These are phyloP conservation scores for Biscogniauxia mediterranea DNA, from an alignment of 2,329 filamentous ascomycete genomes.

Conservation along the genomic window DNA sequence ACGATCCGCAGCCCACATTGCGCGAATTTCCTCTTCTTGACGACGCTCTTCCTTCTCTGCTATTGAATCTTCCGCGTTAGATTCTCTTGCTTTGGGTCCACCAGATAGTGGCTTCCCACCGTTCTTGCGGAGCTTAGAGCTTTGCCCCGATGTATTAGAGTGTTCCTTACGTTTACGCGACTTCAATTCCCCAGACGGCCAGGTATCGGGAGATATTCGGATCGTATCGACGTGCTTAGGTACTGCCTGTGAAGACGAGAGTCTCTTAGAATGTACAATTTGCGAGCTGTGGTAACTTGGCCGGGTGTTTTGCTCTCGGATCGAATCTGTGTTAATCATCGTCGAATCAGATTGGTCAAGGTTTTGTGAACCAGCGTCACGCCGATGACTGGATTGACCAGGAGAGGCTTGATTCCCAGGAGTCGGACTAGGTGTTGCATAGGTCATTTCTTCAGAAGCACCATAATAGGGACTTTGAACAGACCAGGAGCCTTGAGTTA, in stretches of 20 bases:
- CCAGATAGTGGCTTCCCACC: conserved; percentile 6
- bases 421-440: neutral
- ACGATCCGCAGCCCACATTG: conserved; percentile 35
- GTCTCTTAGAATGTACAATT: neutral
- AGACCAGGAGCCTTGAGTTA: neutral
- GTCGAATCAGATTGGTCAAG: neutral
- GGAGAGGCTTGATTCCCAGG: neutral
- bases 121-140: conserved; percentile 11
- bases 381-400: too few relatives aligned
- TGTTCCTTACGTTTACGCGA: conserved; percentile 8
- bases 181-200: conserved; percentile 2
- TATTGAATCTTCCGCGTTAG: conserved; percentile 23
- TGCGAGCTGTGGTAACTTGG: neutral
- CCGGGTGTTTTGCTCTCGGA: neutral
- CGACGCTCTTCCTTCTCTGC: conserved; percentile 29
- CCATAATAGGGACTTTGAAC: neutral
- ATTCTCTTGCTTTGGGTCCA: conserved; percentile 13
- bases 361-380: neutral
- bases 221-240: conserved; percentile 2
- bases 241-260: neutral
- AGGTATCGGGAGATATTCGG: conserved; percentile 7
- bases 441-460: neutral
- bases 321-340: neutral
- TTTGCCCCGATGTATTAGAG: conserved; percentile 4
- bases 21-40: conserved; percentile 31